Evolutionary conservation across 371 early-diverging fungal species (phyloP), one percentile per base, ranked within the genome.

Genomic region (Lichtheimia hyalospora): DNA sequence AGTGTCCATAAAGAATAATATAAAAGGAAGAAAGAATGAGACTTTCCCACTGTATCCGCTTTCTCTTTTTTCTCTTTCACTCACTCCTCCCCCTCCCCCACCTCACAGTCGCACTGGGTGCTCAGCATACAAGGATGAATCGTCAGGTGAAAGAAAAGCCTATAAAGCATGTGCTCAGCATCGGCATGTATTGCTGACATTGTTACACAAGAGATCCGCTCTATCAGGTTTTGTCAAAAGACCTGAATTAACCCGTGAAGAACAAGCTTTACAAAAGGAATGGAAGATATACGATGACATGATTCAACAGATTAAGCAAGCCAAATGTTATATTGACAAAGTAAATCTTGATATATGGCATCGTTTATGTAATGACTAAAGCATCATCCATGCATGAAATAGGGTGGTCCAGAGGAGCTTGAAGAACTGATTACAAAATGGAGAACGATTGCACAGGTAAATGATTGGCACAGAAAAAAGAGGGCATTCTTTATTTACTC

Each of bases 371-470:
- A n/a, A 7, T 51, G 23, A 25, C 21, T 23, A 25, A 23, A 25
- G 4, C 5, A 14, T 3, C 39, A 39, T 3, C n/a, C 18, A 40
- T 40, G 5, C 27, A 16, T 54, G 25, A 13, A 34, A 43, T 48
- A 67, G 67, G 53, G 40, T 13, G 62, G 55, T 39, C 55, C 54
- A 39, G 15, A 39, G 20, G 62, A 62, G 40, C 49, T 67, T 13
- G 20, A 58, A 25, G 1, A 18, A 14, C 52, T 59, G 14, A 49
- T 58, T n/a, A 18, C 13, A n/a, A 25, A 44, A 3, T 67, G 67
- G 67, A 51, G 62, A 16, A 24, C 54, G 6, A 25, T 62, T 23
- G 62, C 62, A 16, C 67, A 67, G 62, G 67, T 67, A 49, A 28
- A 15, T 34, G 34, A 8, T 34, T 10, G 10, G 34, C 34, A 34